Evolutionary conservation across 345 rosid genomes (phyloP), one percentile per base, ranked within the genome.

Genomic region (Hirschfeldia incana): DNA sequence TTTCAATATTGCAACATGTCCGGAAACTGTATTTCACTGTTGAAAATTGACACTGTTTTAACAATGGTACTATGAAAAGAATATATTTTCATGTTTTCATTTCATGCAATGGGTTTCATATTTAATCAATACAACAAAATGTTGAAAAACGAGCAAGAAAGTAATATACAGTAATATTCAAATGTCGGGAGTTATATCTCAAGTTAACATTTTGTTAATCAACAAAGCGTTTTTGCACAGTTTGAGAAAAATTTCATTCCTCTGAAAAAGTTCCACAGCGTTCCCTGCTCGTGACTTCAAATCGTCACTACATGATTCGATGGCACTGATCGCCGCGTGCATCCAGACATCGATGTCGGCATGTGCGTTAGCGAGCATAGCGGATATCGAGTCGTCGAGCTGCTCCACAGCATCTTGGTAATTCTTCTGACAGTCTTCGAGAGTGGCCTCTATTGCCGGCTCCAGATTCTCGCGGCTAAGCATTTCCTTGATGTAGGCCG

Each of bases 361-460:
- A 4, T 76, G 78, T 5, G 85, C 87, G 15, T 81, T 26, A 0
- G 83, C 83, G 2, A 85, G 59, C 79, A 90, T 65, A 0, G 89
- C 88, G 0, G 89, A 86, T n/a, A 87, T 9, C 0, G 91, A 83
- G 61, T 86, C 85, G 1, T 90, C 92, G 1, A 92, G 89, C 73
- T 90, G 92, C 74, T 84, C 75, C 1, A 75, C 77, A 0, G 89
- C 92, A 36, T 90, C 92, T 5, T 66, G 32, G 78, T 87, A 90
- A 3, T 74, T 62, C 4, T 92, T 89, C 6, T 65, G 68, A 74
- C 97, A 94, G 15, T 94, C 93, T 1, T 72, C 63, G 4, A 92
- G 80, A 21, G 79, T 78, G 55, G 83, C 91, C 67, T 92, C 83
- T 0, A 67, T 58, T 0, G 75, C 59, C 0, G 92, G 95, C 4